Evolutionary conservation across 164 flowering plant species (phyloP).

Genomic region (Chimonanthus salicifolius): DNA sequence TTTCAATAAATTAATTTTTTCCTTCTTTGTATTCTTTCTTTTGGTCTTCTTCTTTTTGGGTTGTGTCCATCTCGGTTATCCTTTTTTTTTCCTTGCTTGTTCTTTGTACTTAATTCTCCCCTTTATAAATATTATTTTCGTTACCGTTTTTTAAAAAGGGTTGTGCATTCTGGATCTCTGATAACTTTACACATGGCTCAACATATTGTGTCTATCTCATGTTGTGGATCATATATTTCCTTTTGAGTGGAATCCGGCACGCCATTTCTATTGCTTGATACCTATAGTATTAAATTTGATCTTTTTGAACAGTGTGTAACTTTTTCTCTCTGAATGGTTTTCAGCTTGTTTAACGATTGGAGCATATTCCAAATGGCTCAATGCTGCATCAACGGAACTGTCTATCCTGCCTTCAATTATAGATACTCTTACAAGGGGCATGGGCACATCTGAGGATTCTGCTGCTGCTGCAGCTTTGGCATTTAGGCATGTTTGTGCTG

Average conservation of each 20-base stretch:
- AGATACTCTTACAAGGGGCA: slow-evolving; percentile 80
- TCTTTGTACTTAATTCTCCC: no score
- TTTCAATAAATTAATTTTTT: no score
- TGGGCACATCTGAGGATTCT: slow-evolving; percentile 89
- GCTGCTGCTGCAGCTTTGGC: slow-evolving; percentile 99
- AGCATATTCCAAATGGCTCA: slow-evolving; percentile 98
- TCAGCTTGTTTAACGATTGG: slow-evolving; percentile 91
- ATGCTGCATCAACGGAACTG: slow-evolving; percentile 64
- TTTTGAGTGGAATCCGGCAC: slow-evolving; percentile 5
- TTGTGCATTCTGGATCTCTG: no score
- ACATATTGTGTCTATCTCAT: neutral
- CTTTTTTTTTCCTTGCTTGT: no score
- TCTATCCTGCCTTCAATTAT: slow-evolving; percentile 65
- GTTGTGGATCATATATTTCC: neutral
- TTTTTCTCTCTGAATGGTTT: neutral
- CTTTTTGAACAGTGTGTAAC: slow-evolving; percentile 2
- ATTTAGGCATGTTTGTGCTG: slow-evolving; percentile 86
- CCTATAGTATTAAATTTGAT: neutral
- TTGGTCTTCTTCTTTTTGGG: no score
- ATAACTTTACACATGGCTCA: no score
- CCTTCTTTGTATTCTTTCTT: no score
- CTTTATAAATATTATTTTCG: no score
- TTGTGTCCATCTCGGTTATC: no score
- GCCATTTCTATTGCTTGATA: neutral
- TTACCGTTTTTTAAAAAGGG: no score